Evolutionary conservation across 345 rosid genomes (phyloP).

Genomic region (Eucalyptus pauciflora): DNA sequence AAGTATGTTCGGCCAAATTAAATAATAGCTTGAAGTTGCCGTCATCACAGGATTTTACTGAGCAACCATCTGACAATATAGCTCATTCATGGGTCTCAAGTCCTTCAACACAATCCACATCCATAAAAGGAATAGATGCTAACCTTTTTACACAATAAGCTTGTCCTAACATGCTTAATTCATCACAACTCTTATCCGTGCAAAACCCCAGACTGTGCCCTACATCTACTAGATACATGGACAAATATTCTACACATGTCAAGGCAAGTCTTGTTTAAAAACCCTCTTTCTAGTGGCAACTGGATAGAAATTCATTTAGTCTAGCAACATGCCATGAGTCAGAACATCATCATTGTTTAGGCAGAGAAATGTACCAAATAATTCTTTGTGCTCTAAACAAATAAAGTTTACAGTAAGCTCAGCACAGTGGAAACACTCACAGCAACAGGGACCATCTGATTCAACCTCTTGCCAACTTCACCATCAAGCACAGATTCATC

Average conservation of each 20-base stretch:
- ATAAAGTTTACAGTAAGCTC: background rate
- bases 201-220: background rate
- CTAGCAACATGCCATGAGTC: background rate
- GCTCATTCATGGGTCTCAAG: background rate
- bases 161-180: background rate
- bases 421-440: slow-evolving; percentile 25
- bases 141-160: background rate
- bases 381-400: background rate
- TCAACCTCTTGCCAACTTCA: slow-evolving; percentile 61
- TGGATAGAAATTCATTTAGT: background rate
- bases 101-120: background rate
- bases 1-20: background rate
- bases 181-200: background rate
- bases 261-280: background rate
- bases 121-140: background rate
- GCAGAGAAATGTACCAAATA: background rate
- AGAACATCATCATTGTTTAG: background rate
- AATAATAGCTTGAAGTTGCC: background rate
- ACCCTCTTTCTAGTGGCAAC: background rate
- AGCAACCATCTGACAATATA: background rate
- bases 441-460: slow-evolving; percentile 62
- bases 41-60: background rate
- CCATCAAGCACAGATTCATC: slow-evolving; percentile 58
- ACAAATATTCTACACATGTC: background rate
- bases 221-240: background rate